Percentiles rank a stretch among this genome's conserved stretches.
Evolutionary conservation across 2,329 filamentous ascomycete species (phyloP).

Genomic region (Dothistroma pini): DNA sequence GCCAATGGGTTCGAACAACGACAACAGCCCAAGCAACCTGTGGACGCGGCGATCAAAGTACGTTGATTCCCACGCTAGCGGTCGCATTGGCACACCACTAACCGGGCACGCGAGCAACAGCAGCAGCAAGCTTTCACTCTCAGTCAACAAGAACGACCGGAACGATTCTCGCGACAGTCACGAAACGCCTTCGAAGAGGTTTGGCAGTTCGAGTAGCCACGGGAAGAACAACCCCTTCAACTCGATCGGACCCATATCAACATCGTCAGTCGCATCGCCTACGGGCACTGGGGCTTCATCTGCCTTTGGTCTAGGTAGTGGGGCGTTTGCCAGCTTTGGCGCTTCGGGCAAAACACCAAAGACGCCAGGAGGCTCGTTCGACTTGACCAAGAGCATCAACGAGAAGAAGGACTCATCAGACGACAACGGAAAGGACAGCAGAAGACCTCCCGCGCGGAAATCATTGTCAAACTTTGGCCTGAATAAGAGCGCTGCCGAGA

Average conservation of each 20-base stretch:
- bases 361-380: slow-evolving; percentile 68
- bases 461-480: slow-evolving; percentile 24
- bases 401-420: slow-evolving; percentile 62
- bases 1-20: slow-evolving; percentile 34
- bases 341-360: slow-evolving; percentile 77
- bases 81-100: slow-evolving; percentile 17
- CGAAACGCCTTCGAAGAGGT: slow-evolving; percentile 66
- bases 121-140: slow-evolving; percentile 85
- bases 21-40: slow-evolving; percentile 42
- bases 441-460: slow-evolving; percentile 26
- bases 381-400: slow-evolving; percentile 60
- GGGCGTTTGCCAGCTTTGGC: slow-evolving; percentile 87
- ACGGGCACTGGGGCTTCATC: slow-evolving; percentile 72
- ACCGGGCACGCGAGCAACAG: slow-evolving; percentile 45
- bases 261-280: slow-evolving; percentile 65
- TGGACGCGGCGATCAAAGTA: slow-evolving; percentile 85
- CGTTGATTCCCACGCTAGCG: slow-evolving; percentile 33
- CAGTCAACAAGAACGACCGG: slow-evolving; percentile 62
- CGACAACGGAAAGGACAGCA: slow-evolving; percentile 33
- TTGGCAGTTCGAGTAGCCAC: slow-evolving; percentile 67
- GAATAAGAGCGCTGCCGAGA: slow-evolving; percentile 12
- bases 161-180: slow-evolving; percentile 50
- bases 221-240: slow-evolving; percentile 76
- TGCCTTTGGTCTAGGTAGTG: slow-evolving; percentile 89
- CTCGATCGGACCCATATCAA: slow-evolving; percentile 66